Conservation (phyloP, 2,329 filamentous ascomycete genomes). For the Fusarium globosum region DNA sequence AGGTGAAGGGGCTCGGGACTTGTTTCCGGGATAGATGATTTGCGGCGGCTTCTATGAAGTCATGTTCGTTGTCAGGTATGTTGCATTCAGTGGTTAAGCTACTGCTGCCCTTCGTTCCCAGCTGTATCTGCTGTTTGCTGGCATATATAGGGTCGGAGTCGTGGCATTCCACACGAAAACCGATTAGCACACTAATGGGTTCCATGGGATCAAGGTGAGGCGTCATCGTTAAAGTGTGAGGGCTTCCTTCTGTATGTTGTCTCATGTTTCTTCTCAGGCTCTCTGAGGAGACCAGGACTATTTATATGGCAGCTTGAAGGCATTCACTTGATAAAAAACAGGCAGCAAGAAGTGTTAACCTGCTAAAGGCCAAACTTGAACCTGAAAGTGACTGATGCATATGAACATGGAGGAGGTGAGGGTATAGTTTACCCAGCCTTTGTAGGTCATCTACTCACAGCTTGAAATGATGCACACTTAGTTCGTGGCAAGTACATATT, state of each 20-base stretch:
- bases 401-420: too few relatives aligned
- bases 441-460: neutral
- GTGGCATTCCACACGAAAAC: neutral
- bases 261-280: neutral
- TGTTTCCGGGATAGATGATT: neutral
- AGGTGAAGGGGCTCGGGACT: neutral
- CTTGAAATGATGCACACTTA: neutral
- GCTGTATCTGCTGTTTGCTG: neutral
- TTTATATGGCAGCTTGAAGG: neutral
- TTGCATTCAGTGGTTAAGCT: neutral
- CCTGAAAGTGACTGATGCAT: too few relatives aligned
- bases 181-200: neutral
- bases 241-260: neutral
- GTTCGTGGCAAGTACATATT: neutral
- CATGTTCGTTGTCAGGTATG: neutral
- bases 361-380: neutral
- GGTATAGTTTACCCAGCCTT: neutral
- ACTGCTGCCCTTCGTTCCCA: neutral
- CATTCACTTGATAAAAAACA: neutral
- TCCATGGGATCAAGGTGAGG: rapidly evolving
- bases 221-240: neutral
- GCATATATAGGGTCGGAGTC: rapidly evolving
- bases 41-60: neutral
- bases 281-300: too few relatives aligned
- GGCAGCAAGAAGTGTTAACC: neutral